Base-by-base conservation (phyloP, 2,329 filamentous ascomycete genomes). In the Diaporthe sp. region DNA sequence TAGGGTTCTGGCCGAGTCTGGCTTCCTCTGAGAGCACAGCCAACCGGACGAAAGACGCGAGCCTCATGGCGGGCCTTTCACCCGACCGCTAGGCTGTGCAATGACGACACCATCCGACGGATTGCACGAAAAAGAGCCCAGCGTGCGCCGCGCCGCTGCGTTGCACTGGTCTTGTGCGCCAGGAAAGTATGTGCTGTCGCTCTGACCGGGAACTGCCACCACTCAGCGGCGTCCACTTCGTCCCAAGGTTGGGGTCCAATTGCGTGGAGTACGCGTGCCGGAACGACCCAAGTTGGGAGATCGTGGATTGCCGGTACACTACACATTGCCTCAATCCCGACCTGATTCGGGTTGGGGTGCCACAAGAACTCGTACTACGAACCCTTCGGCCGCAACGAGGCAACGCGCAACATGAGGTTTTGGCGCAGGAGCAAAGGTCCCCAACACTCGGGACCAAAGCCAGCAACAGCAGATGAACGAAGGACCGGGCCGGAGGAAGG, bases 1-100 rank as follows among this genome's bases (percentile, higher is more conserved):
- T 82, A 91, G 90, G 85, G 90, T 91, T 75, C 83, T 91, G 80
- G 90, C 90, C 80, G 90, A 91, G 83, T 91, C 90, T 77, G 90
- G 90, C 79, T 91, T 91, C 83, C 87, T 91, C 77, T 91, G 85
- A 88, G 72, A 31, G 58, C 31, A 39, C 42, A 71, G 42, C 63
- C 70, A 55, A 71, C 31, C 42, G 58, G 68, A 65, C 60, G 58
- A 65, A 37, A n/a, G 60, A 73, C 25, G 63, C 49, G 42, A 53
- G 63, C 61, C 53, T 39, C 39, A 65, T 39, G 25, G 70, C 65
- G 55, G 51, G 39, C 61, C 49, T 65, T 53, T 58, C 49, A 71
- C 39, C 73, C 73, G 63, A 71, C 63, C 63, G 57, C 55, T 71
- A 49, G 60, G 49, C 49, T 75, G 73, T 75, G 39, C 73, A 47